Base-by-base conservation (phyloP, 768 basidiomycete genomes). In the Asterophora lycoperdoides region DNA sequence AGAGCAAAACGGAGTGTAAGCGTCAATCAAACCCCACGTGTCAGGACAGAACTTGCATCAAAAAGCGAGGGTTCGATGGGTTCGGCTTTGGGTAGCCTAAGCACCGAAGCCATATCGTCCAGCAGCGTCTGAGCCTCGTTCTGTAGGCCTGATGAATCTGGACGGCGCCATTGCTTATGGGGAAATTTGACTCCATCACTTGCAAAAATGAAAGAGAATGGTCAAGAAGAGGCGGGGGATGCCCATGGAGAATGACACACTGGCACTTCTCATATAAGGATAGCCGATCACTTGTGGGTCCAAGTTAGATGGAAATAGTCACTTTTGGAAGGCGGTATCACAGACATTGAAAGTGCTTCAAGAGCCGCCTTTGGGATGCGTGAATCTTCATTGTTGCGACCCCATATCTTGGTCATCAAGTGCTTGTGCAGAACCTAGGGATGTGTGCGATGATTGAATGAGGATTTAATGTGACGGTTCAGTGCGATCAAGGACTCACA, bases 281-380 rank as follows among this genome's bases (percentile, higher is more conserved):
- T 17, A 52, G 42, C 19, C n/a, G 37, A 44, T 48, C 44, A 34
- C 48, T 53, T 42, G 28, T 19, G 20, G 33, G 13, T 14, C 15
- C 33, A n/a, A 20, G 14, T 26, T 14, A 10, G 30, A 10, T 32
- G 23, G 23, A 23, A 10, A 8, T 18, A 44, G 32, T 20, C 15
- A 17, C 10, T 18, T 13, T 15, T 23, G 33, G 35, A 37, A 32
- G 36, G 11, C 5, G 20, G 20, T 33, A 17, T 37, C 18, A 50
- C 48, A 48, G 63, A 68, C 68, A 70, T 68, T 30, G 65, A 68
- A 14, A 68, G 54, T 6, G 59, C 47, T 34, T 53, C 40, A 17
- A 66, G 53, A 57, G 39, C 23, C 23, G 23, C 23, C 23, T 6
- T 23, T 4, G 44, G 41, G 33, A 45, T 46, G 11, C 53, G 46